phyloP scores from a whole-genome alignment of 441 rosid genomes.

The Populus tomentosa region DNA sequence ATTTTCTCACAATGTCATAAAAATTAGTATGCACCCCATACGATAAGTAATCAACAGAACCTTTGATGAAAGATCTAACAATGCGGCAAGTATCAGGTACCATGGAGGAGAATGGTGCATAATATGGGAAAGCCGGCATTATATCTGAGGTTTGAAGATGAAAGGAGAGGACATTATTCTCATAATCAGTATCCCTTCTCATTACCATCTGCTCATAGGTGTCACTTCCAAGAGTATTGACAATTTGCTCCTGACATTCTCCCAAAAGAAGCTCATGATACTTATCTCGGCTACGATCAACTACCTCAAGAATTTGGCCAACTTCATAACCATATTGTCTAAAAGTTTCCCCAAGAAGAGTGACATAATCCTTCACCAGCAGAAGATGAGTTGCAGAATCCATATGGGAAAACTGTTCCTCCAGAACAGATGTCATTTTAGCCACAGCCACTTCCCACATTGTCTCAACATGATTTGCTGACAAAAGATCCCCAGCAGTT shows the following conservation, averaged over 20 bases:
- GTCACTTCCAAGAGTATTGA: conserved; percentile 48
- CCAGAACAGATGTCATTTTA: conserved; percentile 62
- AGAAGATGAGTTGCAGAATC: conserved; percentile 92
- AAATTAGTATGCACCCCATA: conserved; percentile 57
- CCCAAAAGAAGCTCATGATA: conserved; percentile 89
- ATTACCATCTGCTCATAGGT: conserved; percentile 77
- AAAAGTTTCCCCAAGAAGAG: conserved; percentile 81
- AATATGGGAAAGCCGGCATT: conserved; percentile 82
- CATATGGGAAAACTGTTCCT: conserved; percentile 70
- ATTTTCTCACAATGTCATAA: conserved; percentile 55
- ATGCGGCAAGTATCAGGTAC: conserved; percentile 89
- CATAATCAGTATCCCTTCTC: conserved; percentile 79
- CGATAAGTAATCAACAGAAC: conserved; percentile 86
- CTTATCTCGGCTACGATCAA: conserved; percentile 76
- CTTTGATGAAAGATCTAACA: conserved; percentile 85
- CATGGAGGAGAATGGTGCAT: conserved; percentile 92
- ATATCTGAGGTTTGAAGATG: conserved; percentile 77
- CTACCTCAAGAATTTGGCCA: conserved; percentile 56
- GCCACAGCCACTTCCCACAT: conserved; percentile 91
- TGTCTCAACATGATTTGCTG: conserved; percentile 70
- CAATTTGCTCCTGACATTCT: conserved; percentile 74
- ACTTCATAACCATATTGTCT: conserved; percentile 77
- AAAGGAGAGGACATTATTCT: conserved; percentile 66
- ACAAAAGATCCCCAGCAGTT: conserved; percentile 66
- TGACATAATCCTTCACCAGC: conserved; percentile 86